Evolutionary conservation across 495 filamentous ascomycete species (phyloP).

Genomic region (Cetradonia linearis): DNA sequence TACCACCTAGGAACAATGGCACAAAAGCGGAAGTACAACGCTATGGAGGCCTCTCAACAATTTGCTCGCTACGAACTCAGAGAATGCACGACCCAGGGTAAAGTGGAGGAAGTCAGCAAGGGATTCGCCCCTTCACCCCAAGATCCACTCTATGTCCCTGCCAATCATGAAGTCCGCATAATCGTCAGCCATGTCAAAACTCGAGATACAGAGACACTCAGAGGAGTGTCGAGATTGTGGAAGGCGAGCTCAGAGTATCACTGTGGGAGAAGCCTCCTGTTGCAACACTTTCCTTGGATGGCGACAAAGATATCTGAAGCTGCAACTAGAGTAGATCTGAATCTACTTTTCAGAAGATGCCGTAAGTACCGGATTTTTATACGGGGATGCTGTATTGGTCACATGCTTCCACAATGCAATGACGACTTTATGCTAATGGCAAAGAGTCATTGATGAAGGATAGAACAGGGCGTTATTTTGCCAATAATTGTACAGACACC

Average conservation of each 20-base stretch:
- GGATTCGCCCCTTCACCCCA: background rate
- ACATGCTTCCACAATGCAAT: too few relatives aligned
- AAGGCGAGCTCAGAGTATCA: constrained; percentile 4
- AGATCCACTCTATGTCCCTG: background rate
- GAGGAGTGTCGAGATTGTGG: constrained; percentile 1
- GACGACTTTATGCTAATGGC: too few relatives aligned
- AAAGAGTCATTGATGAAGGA: too few relatives aligned
- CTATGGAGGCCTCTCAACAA: background rate
- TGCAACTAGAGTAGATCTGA: background rate
- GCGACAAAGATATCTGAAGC: background rate
- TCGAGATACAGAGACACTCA: constrained; percentile 2
- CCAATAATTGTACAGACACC: too few relatives aligned
- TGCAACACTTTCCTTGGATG: constrained; percentile 2
- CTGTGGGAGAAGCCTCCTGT: background rate
- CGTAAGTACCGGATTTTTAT: background rate
- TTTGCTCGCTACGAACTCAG: background rate
- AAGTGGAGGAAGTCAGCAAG: too few relatives aligned
- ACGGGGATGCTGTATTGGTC: background rate
- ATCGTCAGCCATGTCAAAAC: background rate
- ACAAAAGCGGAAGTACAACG: background rate
- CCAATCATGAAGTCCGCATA: background rate
- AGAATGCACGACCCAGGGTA: background rate
- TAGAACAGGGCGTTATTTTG: too few relatives aligned
- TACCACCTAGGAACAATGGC: background rate
- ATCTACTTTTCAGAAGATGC: constrained; percentile 7